These are phyloP conservation scores for Gentiana dahurica DNA, from an alignment of 257 asterid genomes.

Conservation along the genomic window DNA sequence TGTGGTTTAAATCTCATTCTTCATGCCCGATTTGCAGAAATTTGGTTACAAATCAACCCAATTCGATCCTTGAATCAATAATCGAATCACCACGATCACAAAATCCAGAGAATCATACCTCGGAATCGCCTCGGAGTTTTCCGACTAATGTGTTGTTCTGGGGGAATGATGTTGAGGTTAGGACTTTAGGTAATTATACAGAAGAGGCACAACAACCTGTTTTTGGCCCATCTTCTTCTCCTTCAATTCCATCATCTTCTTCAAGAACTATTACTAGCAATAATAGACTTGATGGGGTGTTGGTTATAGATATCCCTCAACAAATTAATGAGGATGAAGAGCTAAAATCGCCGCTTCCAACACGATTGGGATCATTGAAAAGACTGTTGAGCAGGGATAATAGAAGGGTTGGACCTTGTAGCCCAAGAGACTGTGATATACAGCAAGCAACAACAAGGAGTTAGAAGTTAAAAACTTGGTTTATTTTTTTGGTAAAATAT, in stretches of 20 bases:
- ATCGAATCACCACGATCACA: no score
- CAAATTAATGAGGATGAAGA: slow-evolving; percentile 53
- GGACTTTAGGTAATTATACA: slow-evolving; percentile 33
- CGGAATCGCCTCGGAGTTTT: slow-evolving; percentile 34
- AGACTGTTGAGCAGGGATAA: slow-evolving; percentile 62
- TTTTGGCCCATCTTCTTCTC: background rate
- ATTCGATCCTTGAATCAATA: background rate
- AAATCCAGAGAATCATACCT: background rate
- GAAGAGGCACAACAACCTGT: slow-evolving; percentile 34
- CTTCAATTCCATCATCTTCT: slow-evolving; percentile 19
- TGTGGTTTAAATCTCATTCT: slow-evolving; percentile 93
- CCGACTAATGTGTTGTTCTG: slow-evolving; percentile 76
- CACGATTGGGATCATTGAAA: slow-evolving; percentile 54
- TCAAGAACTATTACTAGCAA: slow-evolving; percentile 13
- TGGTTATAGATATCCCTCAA: slow-evolving; percentile 50
- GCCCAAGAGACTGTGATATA: slow-evolving; percentile 43
- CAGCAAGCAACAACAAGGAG: slow-evolving; percentile 36
- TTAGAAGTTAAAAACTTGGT: no score
- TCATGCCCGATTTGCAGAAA: slow-evolving; percentile 84
- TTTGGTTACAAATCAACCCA: slow-evolving; percentile 24
- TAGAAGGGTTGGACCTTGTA: slow-evolving; percentile 45
- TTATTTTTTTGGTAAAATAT: background rate
- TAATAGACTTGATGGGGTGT: slow-evolving; percentile 22
- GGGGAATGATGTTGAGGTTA: slow-evolving; percentile 66
- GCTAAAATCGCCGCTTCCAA: slow-evolving; percentile 37